Conservation (phyloP, 1,284 basidiomycete species). For the Acaromyces ingoldii region DNA sequence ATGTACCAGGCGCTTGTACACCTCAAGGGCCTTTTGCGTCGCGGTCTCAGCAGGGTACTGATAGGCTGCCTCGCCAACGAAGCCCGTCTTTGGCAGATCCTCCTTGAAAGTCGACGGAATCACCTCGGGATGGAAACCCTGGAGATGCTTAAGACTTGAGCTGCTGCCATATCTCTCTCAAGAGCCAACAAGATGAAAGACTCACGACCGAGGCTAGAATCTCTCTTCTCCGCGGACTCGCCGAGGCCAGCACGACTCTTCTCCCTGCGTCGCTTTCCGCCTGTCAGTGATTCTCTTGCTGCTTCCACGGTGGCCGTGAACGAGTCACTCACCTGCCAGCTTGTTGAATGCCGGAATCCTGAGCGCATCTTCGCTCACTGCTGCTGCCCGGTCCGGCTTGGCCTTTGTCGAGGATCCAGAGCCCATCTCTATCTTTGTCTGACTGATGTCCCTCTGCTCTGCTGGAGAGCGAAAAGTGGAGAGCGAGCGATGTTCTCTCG, state of each 20-base stretch:
- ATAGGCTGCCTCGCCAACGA: constrained; percentile 64
- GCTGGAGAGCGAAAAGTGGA: no score
- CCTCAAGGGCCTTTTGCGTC: constrained; percentile 61
- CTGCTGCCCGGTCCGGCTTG: neutral
- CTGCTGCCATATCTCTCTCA: no score
- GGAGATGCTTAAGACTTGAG: constrained; percentile 11
- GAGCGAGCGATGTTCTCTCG: no score
- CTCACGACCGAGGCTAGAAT: constrained; percentile 40
- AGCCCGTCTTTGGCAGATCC: constrained; percentile 66
- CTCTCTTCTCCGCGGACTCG: constrained; percentile 38
- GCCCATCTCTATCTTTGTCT: neutral
- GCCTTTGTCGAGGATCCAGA: neutral
- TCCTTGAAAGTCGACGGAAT: constrained; percentile 84
- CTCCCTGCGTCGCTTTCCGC: constrained; percentile 19
- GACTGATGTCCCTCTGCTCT: no score
- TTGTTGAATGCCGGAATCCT: constrained; percentile 37
- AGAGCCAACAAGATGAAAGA: neutral
- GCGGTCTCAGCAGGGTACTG: constrained; percentile 93
- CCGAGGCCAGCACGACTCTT: constrained; percentile 40
- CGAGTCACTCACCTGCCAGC: constrained; percentile 18
- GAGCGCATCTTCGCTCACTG: constrained; percentile 21
- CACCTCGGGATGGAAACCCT: constrained; percentile 82
- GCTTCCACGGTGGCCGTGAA: no score
- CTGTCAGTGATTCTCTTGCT: no score
- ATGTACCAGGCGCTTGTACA: constrained; percentile 35